Conservation (phyloP, 345 rosid genomes). For the Heritiera littoralis region DNA sequence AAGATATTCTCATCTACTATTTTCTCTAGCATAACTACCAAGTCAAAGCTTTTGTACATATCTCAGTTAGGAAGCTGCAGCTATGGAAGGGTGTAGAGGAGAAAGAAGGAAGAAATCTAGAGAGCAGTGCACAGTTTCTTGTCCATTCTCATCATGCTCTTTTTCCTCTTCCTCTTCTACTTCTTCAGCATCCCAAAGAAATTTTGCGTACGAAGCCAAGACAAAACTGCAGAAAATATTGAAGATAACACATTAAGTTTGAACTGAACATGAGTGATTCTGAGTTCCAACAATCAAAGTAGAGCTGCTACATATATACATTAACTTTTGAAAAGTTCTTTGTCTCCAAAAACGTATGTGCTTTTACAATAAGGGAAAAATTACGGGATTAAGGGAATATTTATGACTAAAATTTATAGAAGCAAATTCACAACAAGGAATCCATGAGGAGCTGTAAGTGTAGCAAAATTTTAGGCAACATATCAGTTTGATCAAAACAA, state of each 20-base stretch:
- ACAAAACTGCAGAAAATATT: conserved; percentile 47
- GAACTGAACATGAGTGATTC: not conserved
- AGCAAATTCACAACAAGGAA: not conserved
- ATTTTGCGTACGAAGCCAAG: conserved; percentile 71
- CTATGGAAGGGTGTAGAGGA: conserved; percentile 22
- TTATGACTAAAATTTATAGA: not conserved
- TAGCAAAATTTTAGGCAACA: not conserved
- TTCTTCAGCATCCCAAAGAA: conserved; percentile 71
- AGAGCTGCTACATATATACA: not conserved
- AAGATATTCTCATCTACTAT: not conserved
- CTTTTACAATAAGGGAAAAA: not conserved
- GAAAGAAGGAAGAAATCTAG: conserved; percentile 28
- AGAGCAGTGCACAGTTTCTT: conserved; percentile 18
- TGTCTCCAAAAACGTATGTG: not conserved
- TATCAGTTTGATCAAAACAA: not conserved
- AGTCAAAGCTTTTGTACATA: not conserved
- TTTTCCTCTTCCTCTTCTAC: conserved; percentile 21
- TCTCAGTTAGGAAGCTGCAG: conserved; percentile 25
- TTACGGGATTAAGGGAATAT: not conserved
- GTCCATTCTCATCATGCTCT: conserved; percentile 3
- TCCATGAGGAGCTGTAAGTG: not conserved
- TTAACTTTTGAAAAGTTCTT: not conserved
- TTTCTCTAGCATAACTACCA: not conserved
- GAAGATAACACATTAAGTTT: not conserved
- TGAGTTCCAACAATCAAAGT: not conserved